Conservation (phyloP, 2,329 filamentous ascomycete species). For the Clarireedia paspali region DNA sequence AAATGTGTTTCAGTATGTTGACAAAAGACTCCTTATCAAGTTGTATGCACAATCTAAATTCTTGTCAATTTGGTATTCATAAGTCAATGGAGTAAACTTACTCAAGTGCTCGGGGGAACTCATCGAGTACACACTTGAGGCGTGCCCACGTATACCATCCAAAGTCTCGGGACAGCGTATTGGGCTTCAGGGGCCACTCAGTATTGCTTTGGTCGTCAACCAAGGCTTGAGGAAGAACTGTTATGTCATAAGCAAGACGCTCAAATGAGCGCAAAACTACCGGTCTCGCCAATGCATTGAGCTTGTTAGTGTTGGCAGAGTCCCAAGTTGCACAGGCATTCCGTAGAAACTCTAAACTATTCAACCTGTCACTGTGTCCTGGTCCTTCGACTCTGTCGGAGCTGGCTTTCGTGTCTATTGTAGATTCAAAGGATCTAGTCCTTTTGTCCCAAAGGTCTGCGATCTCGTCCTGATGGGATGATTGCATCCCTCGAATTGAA, state of each 20-base stretch:
- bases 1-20: conserved; percentile 20
- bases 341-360: conserved; percentile 21
- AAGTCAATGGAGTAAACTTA: conserved; percentile 8
- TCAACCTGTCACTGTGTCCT: conserved; percentile 9
- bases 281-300: conserved; percentile 10
- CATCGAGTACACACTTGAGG: conserved; percentile 20
- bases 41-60: conserved; percentile 15
- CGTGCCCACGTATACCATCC: conserved; percentile 20
- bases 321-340: conserved; percentile 23
- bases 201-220: not conserved
- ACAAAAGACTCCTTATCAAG: conserved; percentile 11
- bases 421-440: conserved; percentile 17
- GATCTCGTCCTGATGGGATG: conserved; percentile 14
- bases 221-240: conserved; percentile 8
- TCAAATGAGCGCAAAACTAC: conserved; percentile 15
- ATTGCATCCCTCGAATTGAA: conserved; percentile 17
- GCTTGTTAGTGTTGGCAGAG: conserved; percentile 11
- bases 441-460: conserved; percentile 16
- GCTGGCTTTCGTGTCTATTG: not conserved
- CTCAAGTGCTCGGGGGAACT: conserved; percentile 23
- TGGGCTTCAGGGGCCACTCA: conserved; percentile 5
- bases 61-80: conserved; percentile 7
- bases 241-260: conserved; percentile 12
- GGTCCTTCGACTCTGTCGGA: not conserved
- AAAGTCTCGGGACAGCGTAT: conserved; percentile 13